Conservation (phyloP, 176 grass and related monocot species). For the Avena eriantha region DNA sequence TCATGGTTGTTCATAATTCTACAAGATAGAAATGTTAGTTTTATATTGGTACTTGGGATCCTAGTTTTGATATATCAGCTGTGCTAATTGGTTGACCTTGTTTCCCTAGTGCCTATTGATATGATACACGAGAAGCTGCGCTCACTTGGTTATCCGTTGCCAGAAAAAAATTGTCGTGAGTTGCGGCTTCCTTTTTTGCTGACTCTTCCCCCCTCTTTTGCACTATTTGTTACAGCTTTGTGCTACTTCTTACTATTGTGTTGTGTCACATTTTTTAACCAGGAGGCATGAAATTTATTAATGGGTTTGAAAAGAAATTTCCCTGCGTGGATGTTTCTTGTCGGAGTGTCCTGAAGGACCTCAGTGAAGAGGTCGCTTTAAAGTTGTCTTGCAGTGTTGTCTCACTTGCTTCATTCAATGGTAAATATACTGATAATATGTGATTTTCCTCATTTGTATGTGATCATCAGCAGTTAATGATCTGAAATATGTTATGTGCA, state of each 20-base stretch:
- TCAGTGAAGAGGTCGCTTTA: background rate
- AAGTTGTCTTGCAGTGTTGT: background rate
- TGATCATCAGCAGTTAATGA: background rate
- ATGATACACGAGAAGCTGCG: background rate
- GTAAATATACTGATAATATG: background rate
- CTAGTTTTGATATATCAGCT: background rate
- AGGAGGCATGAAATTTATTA: background rate
- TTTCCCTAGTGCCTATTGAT: background rate
- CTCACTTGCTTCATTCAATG: slow-evolving; percentile 1
- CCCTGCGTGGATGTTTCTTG: background rate
- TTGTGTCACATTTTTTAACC: background rate
- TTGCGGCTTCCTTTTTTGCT: background rate
- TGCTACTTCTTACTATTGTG: background rate
- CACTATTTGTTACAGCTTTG: background rate
- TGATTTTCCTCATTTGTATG: background rate
- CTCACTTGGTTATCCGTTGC: background rate
- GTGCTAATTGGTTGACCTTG: background rate
- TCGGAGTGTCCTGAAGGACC: background rate
- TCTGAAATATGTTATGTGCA: slow-evolving; percentile 1
- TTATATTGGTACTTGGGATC: background rate
- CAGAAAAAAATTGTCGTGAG: background rate
- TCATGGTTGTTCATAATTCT: background rate
- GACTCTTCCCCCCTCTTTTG: background rate
- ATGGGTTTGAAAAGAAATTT: background rate
- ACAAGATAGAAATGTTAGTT: background rate